Evolutionary conservation across 352 stramenopile genomes (phyloP).

Genomic region (Aphanomyces astaci): DNA sequence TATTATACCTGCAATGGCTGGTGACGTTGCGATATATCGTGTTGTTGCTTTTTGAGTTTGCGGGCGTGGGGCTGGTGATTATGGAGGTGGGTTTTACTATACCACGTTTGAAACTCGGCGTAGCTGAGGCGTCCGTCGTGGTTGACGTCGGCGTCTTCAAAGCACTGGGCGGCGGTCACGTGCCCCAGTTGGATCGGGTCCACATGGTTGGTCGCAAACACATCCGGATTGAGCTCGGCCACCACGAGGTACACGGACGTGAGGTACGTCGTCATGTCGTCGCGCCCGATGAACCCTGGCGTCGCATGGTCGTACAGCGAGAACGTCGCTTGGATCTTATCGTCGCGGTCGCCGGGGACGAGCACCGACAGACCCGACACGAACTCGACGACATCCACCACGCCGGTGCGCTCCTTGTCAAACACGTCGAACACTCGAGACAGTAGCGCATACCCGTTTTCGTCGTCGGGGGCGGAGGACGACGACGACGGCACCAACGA

Average conservation of each 20-base stretch:
- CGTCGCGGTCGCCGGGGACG: conserved; percentile 55
- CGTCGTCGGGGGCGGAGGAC: not conserved
- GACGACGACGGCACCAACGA: conserved; percentile 29
- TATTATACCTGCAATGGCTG: conserved; percentile 63
- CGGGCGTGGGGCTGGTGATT: conserved; percentile 37
- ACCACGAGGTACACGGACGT: conserved; percentile 63
- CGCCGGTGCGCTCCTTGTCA: conserved; percentile 55
- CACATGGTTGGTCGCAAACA: conserved; percentile 36
- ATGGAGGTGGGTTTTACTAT: conserved; percentile 30
- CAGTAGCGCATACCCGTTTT: conserved; percentile 39
- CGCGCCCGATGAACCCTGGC: conserved; percentile 73
- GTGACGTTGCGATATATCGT: conserved; percentile 56
- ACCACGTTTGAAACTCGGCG: conserved; percentile 61
- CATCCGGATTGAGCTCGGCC: conserved; percentile 34
- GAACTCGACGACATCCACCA: conserved; percentile 71
- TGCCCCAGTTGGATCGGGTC: conserved; percentile 21
- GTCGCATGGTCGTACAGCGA: conserved; percentile 72
- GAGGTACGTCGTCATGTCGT: conserved; percentile 80
- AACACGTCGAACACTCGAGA: conserved; percentile 68
- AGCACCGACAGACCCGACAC: conserved; percentile 69
- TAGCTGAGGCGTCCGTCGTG: conserved; percentile 27
- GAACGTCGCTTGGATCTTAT: conserved; percentile 77
- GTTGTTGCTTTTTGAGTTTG: conserved; percentile 26
- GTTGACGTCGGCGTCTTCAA: conserved; percentile 29
- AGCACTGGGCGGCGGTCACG: conserved; percentile 27